Evolutionary conservation across 495 filamentous ascomycete genomes (phyloP).

Genomic region (Staphylotrichum longicolle): DNA sequence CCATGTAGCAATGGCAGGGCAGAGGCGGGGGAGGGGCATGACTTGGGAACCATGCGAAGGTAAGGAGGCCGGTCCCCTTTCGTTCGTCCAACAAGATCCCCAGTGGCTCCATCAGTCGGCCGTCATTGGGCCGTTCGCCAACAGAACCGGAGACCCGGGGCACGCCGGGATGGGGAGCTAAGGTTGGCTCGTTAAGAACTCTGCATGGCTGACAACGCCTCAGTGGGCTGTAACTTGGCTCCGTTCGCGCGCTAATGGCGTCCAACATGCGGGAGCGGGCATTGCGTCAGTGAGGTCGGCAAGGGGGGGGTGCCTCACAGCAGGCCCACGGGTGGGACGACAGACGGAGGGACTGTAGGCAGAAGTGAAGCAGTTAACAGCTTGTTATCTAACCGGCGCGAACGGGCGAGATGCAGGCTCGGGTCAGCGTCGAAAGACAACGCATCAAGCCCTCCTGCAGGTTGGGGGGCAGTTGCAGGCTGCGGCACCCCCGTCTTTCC

Average conservation of each 20-base stretch:
- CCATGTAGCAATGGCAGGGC: constrained; percentile 9
- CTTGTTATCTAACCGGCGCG: constrained; percentile 6
- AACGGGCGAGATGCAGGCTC: constrained; percentile 20
- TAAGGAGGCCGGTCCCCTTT: no score
- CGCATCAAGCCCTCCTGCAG: constrained; percentile 38
- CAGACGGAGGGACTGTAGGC: not conserved
- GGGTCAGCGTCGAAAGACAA: constrained; percentile 25
- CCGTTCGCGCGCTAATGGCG: constrained; percentile 11
- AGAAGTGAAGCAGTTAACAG: constrained; percentile 5
- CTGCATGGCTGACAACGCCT: constrained; percentile 26
- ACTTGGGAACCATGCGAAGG: constrained; percentile 35
- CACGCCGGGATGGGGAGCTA: constrained; percentile 28
- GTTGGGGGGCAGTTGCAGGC: constrained; percentile 20
- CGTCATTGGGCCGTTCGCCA: constrained; percentile 26
- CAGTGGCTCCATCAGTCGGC: constrained; percentile 13
- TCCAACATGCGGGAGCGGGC: constrained; percentile 15
- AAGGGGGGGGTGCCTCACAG: no score
- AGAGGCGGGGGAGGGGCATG: constrained; percentile 32
- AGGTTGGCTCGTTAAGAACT: constrained; percentile 19
- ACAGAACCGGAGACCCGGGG: constrained; percentile 26
- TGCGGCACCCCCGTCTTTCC: constrained; percentile 13
- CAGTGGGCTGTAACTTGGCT: constrained; percentile 16
- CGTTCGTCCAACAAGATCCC: no score
- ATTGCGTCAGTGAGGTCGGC: constrained; percentile 27
- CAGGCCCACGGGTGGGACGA: not conserved